A percentile compares a stretch with the other conserved stretches of the same genome.
Conservation (phyloP, 306 rosid genomes). For the Ormosia semicastrata region DNA sequence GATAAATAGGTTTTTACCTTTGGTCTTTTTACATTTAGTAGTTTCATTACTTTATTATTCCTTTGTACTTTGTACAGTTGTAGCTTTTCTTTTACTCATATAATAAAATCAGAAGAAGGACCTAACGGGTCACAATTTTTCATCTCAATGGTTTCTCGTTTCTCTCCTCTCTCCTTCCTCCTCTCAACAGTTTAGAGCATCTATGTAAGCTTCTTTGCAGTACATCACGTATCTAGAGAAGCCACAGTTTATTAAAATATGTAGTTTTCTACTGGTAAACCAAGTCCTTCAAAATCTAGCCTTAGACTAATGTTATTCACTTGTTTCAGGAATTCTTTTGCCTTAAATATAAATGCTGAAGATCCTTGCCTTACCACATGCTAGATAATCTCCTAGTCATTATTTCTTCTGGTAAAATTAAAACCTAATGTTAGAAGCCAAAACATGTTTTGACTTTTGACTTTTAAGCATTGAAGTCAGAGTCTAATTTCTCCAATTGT, state of each 20-base stretch:
- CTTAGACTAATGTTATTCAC: neutral
- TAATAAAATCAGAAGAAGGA: too few relatives aligned
- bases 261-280: neutral
- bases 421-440: neutral
- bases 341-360: neutral
- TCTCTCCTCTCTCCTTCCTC: too few relatives aligned
- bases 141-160: too few relatives aligned
- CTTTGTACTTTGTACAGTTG: too few relatives aligned
- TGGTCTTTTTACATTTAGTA: too few relatives aligned
- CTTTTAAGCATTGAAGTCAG: neutral
- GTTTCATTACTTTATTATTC: too few relatives aligned
- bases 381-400: neutral
- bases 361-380: neutral
- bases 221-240: neutral
- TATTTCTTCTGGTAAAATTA: neutral
- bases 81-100: too few relatives aligned
- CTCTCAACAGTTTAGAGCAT: neutral
- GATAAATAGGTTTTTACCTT: too few relatives aligned
- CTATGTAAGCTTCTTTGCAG: neutral
- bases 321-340: neutral
- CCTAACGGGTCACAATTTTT: too few relatives aligned
- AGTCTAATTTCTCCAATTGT: neutral
- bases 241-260: neutral
- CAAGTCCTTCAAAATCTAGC: conserved; percentile 1
- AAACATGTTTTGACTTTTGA: conserved; percentile 7